phyloP scores from a whole-genome alignment of 1,284 basidiomycete species.

The Leccinum huronense region DNA sequence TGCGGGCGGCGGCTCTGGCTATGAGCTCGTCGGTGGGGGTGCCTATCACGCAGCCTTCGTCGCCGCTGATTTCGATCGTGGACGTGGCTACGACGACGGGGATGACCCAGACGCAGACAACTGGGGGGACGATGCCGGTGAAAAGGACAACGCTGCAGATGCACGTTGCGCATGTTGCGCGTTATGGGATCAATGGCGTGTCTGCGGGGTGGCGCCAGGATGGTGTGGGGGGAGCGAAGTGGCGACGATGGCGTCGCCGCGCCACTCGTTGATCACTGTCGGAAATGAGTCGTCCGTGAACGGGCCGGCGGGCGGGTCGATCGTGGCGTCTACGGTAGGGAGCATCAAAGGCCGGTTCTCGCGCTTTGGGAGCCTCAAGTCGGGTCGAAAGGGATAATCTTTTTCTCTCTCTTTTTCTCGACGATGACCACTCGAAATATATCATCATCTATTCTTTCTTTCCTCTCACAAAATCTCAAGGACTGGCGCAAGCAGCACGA shows the following conservation, averaged over 20 bases:
- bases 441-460: neutral
- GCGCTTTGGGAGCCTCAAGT: constrained; percentile 69
- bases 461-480: constrained; percentile 42
- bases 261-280: constrained; percentile 69
- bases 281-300: constrained; percentile 44
- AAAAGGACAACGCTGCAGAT: constrained; percentile 75
- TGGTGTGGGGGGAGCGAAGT: constrained; percentile 48
- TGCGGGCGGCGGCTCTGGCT: constrained; percentile 40
- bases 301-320: constrained; percentile 49
- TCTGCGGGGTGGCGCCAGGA: constrained; percentile 72
- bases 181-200: constrained; percentile 77
- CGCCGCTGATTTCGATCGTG: constrained; percentile 34
- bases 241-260: constrained; percentile 57
- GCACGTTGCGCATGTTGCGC: constrained; percentile 72
- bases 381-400: constrained; percentile 50
- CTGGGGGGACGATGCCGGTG: constrained; percentile 27
- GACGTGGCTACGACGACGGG: neutral
- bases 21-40: constrained; percentile 38
- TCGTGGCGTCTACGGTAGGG: constrained; percentile 51
- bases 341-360: constrained; percentile 66
- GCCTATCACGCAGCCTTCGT: constrained; percentile 43
- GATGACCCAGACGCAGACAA: neutral
- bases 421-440: neutral
- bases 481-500: constrained; percentile 98
- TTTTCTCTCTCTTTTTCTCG: neutral